phyloP scores from a whole-genome alignment of 202 grass and related monocot genomes.

The Carex sylvatica region DNA sequence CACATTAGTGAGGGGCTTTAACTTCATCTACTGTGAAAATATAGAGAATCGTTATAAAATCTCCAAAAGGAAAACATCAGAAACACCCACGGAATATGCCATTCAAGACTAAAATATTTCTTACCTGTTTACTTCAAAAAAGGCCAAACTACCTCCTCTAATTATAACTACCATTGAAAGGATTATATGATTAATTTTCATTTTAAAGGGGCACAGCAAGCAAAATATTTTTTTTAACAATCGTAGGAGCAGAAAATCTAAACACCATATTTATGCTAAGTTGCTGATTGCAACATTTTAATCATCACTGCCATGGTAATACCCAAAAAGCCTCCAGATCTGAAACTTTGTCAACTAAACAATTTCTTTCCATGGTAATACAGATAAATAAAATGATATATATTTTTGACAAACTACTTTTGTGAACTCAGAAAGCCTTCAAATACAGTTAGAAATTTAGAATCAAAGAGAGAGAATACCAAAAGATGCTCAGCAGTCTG shows the following conservation, averaged over 20 bases:
- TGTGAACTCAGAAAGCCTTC: not conserved
- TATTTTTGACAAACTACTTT: not conserved
- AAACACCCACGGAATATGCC: not conserved
- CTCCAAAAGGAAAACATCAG: not conserved
- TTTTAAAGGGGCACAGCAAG: not conserved
- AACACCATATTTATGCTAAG: not conserved
- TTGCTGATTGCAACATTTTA: not conserved
- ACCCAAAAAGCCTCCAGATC: not conserved
- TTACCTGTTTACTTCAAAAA: not conserved
- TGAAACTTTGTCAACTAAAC: not conserved
- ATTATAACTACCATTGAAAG: not conserved
- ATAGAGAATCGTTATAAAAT: not conserved
- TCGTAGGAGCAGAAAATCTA: not conserved
- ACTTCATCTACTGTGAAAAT: not conserved
- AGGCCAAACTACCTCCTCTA: not conserved
- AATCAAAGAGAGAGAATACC: conserved; percentile 42
- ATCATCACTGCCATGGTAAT: not conserved
- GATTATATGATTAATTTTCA: not conserved
- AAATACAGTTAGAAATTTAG: not conserved
- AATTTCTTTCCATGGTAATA: not conserved
- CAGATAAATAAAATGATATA: not conserved
- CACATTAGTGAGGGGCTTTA: not conserved
- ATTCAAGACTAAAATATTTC: not conserved
- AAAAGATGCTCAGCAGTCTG: conserved; percentile 76
- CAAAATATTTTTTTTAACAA: not conserved